Conservation (phyloP, 306 rosid genomes). For the Prinsepia uniflora region DNA sequence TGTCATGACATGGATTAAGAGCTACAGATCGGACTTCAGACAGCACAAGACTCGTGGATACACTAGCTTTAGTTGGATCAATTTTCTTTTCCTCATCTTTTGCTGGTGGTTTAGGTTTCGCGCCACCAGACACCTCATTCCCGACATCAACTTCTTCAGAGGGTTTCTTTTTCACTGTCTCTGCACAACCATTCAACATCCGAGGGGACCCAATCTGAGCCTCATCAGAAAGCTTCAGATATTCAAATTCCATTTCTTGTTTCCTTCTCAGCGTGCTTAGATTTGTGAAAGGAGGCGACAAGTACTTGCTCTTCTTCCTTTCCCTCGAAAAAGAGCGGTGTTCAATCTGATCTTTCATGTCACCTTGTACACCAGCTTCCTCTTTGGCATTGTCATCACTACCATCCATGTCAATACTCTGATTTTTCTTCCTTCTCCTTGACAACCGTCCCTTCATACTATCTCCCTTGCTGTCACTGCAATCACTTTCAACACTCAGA, state of each 20-base stretch:
- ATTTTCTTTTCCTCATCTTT: conserved; percentile 27
- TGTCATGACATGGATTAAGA: conserved; percentile 30
- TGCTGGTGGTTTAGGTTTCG: conserved; percentile 27
- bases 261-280: conserved; percentile 24
- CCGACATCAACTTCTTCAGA: conserved; percentile 21
- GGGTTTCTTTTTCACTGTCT: conserved; percentile 26
- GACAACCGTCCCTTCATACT: neutral
- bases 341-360: conserved; percentile 26
- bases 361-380: conserved; percentile 20
- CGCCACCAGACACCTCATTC: conserved; percentile 22
- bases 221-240: conserved; percentile 20
- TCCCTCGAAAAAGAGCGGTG: conserved; percentile 44
- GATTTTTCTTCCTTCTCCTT: conserved; percentile 30
- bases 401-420: conserved; percentile 12
- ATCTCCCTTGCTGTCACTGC: conserved; percentile 3
- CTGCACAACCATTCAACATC: conserved; percentile 17
- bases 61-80: conserved; percentile 47
- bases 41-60: conserved; percentile 34
- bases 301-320: conserved; percentile 80
- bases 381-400: conserved; percentile 16
- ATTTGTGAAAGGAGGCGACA: conserved; percentile 76
- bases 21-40: conserved; percentile 44
- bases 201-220: conserved; percentile 23
- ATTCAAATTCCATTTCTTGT: conserved; percentile 21
- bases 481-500: conserved; percentile 22